These are phyloP conservation scores for Hapsidospora chrysogenum DNA, from an alignment of 495 filamentous ascomycete species.

Conservation along the genomic window DNA sequence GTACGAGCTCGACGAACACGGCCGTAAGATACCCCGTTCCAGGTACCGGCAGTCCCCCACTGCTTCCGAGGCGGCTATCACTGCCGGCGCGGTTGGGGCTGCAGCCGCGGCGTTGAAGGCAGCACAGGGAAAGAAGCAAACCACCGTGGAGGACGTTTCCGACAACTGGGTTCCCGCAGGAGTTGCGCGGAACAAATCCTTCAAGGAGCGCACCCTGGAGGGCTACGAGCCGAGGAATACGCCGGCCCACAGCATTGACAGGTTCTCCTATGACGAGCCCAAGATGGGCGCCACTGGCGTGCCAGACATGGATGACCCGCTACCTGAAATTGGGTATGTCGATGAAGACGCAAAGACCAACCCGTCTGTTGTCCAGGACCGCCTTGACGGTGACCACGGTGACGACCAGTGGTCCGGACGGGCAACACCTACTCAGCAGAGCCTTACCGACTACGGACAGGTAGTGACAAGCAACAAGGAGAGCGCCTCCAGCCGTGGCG, in stretches of 20 bases:
- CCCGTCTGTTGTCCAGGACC: slow-evolving; percentile 23
- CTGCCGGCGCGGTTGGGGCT: slow-evolving; percentile 30
- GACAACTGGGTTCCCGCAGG: slow-evolving; percentile 15
- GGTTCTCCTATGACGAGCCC: slow-evolving; percentile 41
- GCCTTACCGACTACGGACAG: slow-evolving; percentile 17
- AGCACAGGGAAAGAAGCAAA: slow-evolving; percentile 19
- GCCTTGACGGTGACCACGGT: slow-evolving; percentile 12
- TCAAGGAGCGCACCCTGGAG: slow-evolving; percentile 36
- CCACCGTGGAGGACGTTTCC: slow-evolving; percentile 9
- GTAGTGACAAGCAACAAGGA: slow-evolving; percentile 14
- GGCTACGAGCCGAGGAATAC: slow-evolving; percentile 37
- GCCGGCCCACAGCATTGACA: slow-evolving; percentile 61
- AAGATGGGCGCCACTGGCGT: slow-evolving; percentile 46
- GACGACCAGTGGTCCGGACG: slow-evolving; percentile 22
- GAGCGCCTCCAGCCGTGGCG: slow-evolving; percentile 10
- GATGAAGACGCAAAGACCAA: slow-evolving; percentile 34
- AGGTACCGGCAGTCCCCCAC: slow-evolving; percentile 26
- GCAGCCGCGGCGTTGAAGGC: slow-evolving; percentile 27
- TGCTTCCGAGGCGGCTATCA: slow-evolving; percentile 31
- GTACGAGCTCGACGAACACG: slow-evolving; percentile 38
- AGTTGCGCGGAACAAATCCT: slow-evolving; percentile 31
- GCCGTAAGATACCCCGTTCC: slow-evolving; percentile 28
- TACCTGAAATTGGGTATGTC: slow-evolving; percentile 51
- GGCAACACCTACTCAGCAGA: slow-evolving; percentile 20
- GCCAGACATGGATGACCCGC: slow-evolving; percentile 40